Evolutionary conservation across 2,329 filamentous ascomycete genomes (phyloP).

Genomic region (Aspergillus calidoustus): DNA sequence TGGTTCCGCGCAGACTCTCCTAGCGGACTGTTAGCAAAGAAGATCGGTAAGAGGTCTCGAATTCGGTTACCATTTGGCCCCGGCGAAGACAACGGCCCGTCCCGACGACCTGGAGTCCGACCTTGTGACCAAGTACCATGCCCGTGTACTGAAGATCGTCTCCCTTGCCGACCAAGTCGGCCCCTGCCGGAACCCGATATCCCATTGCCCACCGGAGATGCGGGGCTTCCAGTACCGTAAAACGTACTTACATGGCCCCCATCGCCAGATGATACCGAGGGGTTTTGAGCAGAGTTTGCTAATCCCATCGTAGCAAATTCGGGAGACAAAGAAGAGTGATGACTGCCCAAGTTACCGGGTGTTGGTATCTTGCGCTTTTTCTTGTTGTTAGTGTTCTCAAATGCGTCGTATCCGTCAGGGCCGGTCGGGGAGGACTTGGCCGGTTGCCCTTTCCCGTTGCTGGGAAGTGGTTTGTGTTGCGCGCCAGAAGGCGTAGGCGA

Average conservation of each 20-base stretch:
- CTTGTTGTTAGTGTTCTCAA: slow-evolving; percentile 99
- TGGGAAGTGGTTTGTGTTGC: slow-evolving; percentile 32
- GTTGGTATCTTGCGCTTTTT: slow-evolving; percentile 98
- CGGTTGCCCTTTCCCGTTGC: slow-evolving; percentile 34
- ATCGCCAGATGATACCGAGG: slow-evolving; percentile 50
- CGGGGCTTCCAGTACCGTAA: slow-evolving; percentile 60
- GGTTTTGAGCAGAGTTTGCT: slow-evolving; percentile 51
- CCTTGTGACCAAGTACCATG: slow-evolving; percentile 59
- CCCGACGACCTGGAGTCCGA: slow-evolving; percentile 54
- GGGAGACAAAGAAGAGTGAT: slow-evolving; percentile 63
- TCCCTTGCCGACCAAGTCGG: slow-evolving; percentile 71
- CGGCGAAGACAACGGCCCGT: slow-evolving; percentile 51
- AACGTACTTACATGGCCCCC: slow-evolving; percentile 55
- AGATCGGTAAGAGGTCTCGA: neutral
- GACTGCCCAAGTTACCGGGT: slow-evolving; percentile 70
- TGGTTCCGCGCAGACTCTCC: slow-evolving; percentile 56
- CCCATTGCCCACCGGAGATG: slow-evolving; percentile 64
- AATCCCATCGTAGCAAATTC: slow-evolving; percentile 70
- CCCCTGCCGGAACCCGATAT: slow-evolving; percentile 86
- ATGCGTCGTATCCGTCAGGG: slow-evolving; percentile 92
- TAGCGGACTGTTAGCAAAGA: slow-evolving; percentile 20
- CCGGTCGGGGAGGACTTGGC: slow-evolving; percentile 68
- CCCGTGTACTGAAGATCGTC: slow-evolving; percentile 65
- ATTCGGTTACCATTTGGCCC: slow-evolving; percentile 39
- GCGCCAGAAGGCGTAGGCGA: slow-evolving; percentile 37